Evolutionary conservation across 106 monocot genomes (phyloP).

Genomic region (Xerophyta viscosa): DNA sequence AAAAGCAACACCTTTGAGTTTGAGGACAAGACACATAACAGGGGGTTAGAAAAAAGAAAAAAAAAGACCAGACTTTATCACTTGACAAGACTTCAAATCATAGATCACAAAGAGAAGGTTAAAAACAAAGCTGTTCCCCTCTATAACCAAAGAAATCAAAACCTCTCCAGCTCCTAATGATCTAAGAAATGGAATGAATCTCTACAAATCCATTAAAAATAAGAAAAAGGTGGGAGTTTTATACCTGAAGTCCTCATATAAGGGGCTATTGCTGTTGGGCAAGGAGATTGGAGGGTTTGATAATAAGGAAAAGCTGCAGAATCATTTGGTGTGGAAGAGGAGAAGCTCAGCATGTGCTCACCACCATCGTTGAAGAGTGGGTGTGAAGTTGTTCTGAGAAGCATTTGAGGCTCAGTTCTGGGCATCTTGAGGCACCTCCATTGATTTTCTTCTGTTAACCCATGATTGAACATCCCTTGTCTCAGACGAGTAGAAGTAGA

Average conservation of each 20-base stretch:
- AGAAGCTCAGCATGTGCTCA: constrained; percentile 90
- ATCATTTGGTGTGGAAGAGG: constrained; percentile 25
- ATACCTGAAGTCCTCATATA: constrained; percentile 38
- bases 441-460: constrained; percentile 23
- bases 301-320: constrained; percentile 19
- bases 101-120: neutral
- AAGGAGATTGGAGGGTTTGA: constrained; percentile 3
- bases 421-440: constrained; percentile 26
- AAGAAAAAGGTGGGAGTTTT: neutral
- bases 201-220: neutral
- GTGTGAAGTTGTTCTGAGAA: constrained; percentile 12
- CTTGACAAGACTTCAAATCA: constrained; percentile 33
- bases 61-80: constrained; percentile 7
- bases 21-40: constrained; percentile 17
- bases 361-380: constrained; percentile 34
- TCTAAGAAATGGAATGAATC: neutral
- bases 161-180: neutral
- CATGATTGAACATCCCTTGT: constrained; percentile 27
- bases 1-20: constrained; percentile 13
- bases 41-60: constrained; percentile 15
- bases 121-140: constrained; percentile 16
- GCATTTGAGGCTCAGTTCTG: too few relatives aligned
- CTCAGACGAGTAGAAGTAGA: constrained; percentile 24
- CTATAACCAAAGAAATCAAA: constrained; percentile 12
- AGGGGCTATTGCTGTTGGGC: constrained; percentile 1